These are phyloP conservation scores for Sporothrix curviconia DNA, from an alignment of 2,329 filamentous ascomycete species.

Conservation along the genomic window DNA sequence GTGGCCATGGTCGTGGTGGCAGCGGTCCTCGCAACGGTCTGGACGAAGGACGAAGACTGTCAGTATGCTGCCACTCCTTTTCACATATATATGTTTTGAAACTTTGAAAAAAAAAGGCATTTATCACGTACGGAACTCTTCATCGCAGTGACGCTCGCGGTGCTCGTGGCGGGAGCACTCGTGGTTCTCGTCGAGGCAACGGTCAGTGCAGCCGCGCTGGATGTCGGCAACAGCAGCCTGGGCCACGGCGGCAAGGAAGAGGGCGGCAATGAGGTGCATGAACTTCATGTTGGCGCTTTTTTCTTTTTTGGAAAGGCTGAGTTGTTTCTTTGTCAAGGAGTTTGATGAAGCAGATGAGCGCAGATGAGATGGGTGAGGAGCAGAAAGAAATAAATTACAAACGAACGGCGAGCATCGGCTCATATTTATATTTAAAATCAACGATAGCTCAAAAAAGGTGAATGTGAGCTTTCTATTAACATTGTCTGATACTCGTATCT, in stretches of 20 bases:
- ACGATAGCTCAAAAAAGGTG: neutral
- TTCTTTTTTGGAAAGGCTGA: neutral
- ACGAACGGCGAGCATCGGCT: neutral
- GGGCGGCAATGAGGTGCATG: slow-evolving; percentile 6
- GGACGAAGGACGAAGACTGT: no score
- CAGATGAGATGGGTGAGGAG: neutral
- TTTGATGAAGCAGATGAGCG: neutral
- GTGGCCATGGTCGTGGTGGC: neutral
- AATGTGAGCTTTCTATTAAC: no score
- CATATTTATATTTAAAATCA: neutral
- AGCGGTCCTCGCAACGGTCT: slow-evolving; percentile 7
- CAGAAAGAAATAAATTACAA: neutral
- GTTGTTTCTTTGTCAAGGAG: neutral
- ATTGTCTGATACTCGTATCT: neutral
- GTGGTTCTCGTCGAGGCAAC: slow-evolving; percentile 6
- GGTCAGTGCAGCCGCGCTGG: neutral
- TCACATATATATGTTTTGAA: neutral
- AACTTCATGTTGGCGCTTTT: slow-evolving; percentile 8
- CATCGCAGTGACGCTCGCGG: slow-evolving; percentile 4
- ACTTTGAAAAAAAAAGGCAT: neutral
- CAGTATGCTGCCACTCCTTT: neutral
- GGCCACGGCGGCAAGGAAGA: slow-evolving; percentile 11
- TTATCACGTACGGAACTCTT: slow-evolving; percentile 3
- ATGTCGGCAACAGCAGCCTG: slow-evolving; percentile 7
- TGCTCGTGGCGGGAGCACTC: neutral